Conservation (phyloP, 2,329 filamentous ascomycete genomes). For the Talaromyces sp. region DNA sequence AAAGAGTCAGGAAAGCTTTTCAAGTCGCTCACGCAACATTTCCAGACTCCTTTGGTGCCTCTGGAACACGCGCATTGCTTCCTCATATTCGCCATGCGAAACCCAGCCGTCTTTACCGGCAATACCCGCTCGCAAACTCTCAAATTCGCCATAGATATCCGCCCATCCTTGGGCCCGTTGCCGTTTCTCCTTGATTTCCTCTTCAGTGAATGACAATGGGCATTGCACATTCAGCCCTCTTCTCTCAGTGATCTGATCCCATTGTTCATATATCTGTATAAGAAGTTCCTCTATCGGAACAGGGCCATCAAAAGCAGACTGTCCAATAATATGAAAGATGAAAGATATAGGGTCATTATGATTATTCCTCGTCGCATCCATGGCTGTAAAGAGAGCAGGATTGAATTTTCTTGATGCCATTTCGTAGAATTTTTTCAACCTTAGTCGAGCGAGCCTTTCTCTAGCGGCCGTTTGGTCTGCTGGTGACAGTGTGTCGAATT, state of each 20-base stretch:
- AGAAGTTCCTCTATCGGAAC: constrained; percentile 21
- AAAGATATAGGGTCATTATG: constrained; percentile 20
- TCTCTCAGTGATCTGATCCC: constrained; percentile 17
- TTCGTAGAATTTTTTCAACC: constrained; percentile 24
- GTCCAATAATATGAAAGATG: constrained; percentile 21
- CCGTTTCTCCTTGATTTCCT: constrained; percentile 19
- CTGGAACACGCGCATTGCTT: constrained; percentile 18
- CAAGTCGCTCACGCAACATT: constrained; percentile 5
- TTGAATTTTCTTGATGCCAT: constrained; percentile 23
- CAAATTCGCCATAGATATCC: constrained; percentile 20
- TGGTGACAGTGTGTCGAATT: constrained; percentile 20
- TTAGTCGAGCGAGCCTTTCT: constrained; percentile 11
- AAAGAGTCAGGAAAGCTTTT: no score
- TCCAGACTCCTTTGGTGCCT: constrained; percentile 13
- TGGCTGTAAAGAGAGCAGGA: constrained; percentile 17
- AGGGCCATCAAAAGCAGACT: constrained; percentile 18
- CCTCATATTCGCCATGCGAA: constrained; percentile 22
- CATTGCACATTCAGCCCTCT: constrained; percentile 16
- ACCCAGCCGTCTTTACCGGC: constrained; percentile 26
- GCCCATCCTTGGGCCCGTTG: constrained; percentile 19
- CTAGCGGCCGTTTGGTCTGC: constrained; percentile 16
- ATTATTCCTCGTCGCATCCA: constrained; percentile 20
- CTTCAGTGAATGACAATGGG: constrained; percentile 19
- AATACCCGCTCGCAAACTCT: constrained; percentile 15
- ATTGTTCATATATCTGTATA: constrained; percentile 24